phyloP scores from a whole-genome alignment of 1,284 basidiomycete species.

The Sphaerobolus stellatus region DNA sequence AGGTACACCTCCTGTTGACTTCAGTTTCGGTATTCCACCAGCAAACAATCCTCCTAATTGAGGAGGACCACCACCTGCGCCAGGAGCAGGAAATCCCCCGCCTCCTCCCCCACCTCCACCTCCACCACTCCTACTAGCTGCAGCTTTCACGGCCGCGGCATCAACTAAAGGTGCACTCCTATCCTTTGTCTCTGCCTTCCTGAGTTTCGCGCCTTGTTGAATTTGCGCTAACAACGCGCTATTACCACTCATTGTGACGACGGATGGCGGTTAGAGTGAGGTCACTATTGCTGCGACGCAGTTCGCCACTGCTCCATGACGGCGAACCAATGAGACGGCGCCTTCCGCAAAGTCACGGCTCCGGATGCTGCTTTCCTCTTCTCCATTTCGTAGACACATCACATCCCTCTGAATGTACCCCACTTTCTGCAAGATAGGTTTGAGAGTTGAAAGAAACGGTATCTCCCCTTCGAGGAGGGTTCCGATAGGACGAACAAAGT shows the following conservation, averaged over 20 bases:
- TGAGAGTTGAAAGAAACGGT: no score
- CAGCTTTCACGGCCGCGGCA: constrained; percentile 38
- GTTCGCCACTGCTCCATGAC: no score
- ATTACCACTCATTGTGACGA: constrained; percentile 17
- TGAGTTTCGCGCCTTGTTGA: constrained; percentile 76
- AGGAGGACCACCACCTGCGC: constrained; percentile 51
- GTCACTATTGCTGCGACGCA: no score
- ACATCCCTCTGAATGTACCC: no score
- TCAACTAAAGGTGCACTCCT: constrained; percentile 72
- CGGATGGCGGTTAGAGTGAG: no score
- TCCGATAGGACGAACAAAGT: no score
- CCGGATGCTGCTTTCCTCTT: no score
- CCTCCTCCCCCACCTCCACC: constrained; percentile 40
- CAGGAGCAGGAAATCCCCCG: constrained; percentile 31
- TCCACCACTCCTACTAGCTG: constrained; percentile 42
- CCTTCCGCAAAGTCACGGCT: no score
- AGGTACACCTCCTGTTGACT: constrained; percentile 64
- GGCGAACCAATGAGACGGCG: no score
- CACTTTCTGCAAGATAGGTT: no score
- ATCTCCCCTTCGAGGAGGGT: no score
- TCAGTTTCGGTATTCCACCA: constrained; percentile 88
- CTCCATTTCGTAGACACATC: no score
- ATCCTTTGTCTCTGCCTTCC: constrained; percentile 81
- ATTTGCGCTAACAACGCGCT: constrained; percentile 69
- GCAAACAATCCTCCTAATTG: constrained; percentile 86